Evolutionary conservation across 805 yeast species (phyloP), one percentile per base, ranked within the genome.

Genomic region (Zygosaccharomyces kombuchaensis): DNA sequence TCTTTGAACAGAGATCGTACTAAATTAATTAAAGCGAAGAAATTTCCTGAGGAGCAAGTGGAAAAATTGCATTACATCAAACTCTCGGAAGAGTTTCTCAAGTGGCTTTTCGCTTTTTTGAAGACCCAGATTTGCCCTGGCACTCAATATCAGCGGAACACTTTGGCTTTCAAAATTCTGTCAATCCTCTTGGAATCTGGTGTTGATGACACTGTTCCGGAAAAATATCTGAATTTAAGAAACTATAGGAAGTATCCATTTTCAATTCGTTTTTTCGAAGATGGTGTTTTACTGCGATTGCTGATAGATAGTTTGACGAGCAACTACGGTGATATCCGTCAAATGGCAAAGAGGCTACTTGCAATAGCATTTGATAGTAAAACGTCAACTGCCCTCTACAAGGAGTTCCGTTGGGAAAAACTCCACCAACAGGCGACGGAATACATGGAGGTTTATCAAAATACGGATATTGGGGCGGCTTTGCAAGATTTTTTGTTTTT

Each of bases 401-500:
- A 30, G 1, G 13, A 26, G 19, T 36, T 53, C 2, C 49, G 55
- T 39, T 36, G 40, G 32, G 43, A 36, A 29, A 48, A 31, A 48
- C 55, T 56, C 9, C 48, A 45, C 7, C 25, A 29, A 22, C 68
- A 53, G 40, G 70, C 66, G 9, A 64, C 46, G 57, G 68, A 45
- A 42, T 68, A 66, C 60, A 67, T 63, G 80, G 83, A 31, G 3
- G 59, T 59, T 29, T 69, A 69, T 44, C 78, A 89, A 44, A 78
- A 74, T 47, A 82, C 86, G 36, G 96, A 89, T 48, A 82, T 87
- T 19, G 96, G 90, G 7, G 89, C 96, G 0, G 75, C 81, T 32
- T 68, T 82, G 12, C 67, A 84, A 23, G 78, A 77, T 56, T 74
- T 81, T 57, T 48, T 82, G 14, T 72, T 72, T 39, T 52, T 54